Conservation (phyloP, 345 rosid genomes). For the Bruguiera gymnorhiza region DNA sequence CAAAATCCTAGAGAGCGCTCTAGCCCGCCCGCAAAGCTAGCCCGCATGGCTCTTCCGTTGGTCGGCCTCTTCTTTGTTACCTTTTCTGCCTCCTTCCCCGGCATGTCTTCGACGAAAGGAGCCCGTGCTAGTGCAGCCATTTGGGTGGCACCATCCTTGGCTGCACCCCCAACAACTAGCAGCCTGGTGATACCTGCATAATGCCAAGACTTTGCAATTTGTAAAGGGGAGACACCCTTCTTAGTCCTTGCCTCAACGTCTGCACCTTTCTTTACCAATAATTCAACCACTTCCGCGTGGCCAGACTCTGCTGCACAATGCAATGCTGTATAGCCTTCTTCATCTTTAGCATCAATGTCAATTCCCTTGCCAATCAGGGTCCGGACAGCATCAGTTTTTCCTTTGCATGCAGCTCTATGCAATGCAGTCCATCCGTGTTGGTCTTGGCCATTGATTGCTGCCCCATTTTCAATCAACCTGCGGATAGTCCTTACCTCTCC, state of each 20-base stretch:
- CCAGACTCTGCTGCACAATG: constrained; percentile 66
- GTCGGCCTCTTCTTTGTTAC: constrained; percentile 24
- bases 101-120: constrained; percentile 17
- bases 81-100: constrained; percentile 19
- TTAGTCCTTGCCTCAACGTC: constrained; percentile 53
- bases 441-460: constrained; percentile 45
- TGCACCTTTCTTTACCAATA: constrained; percentile 52
- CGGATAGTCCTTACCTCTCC: constrained; percentile 43
- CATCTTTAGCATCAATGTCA: constrained; percentile 53
- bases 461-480: constrained; percentile 47
- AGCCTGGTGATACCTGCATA: constrained; percentile 55
- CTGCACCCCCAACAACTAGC: constrained; percentile 41
- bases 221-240: constrained; percentile 42
- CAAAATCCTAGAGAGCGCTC: constrained; percentile 8
- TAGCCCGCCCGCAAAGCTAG: constrained; percentile 28
- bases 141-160: constrained; percentile 25
- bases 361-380: constrained; percentile 48
- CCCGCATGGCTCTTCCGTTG: constrained; percentile 25
- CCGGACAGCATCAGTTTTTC: constrained; percentile 37
- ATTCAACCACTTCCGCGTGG: constrained; percentile 45
- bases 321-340: constrained; percentile 63
- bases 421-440: constrained; percentile 69
- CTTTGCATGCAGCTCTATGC: constrained; percentile 61
- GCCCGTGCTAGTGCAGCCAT: neutral
- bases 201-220: constrained; percentile 53